Evolutionary conservation across 805 yeast species (phyloP).

Genomic region (Limtongia smithiae): DNA sequence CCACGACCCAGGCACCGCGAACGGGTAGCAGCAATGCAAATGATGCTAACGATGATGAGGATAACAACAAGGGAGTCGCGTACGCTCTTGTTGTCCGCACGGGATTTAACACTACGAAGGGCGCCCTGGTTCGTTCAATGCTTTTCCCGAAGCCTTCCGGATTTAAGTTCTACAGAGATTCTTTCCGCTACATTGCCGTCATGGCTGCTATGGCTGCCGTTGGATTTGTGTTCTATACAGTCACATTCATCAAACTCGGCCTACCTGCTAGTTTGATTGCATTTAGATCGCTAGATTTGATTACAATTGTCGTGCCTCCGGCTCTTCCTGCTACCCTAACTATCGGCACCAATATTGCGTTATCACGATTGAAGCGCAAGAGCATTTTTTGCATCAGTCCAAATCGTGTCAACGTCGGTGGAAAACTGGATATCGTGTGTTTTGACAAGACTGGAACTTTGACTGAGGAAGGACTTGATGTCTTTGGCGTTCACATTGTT

Average conservation of each 20-base stretch:
- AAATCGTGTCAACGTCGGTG: constrained; percentile 91
- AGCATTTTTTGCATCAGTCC: constrained; percentile 89
- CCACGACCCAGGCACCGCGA: too few species aligned
- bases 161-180: constrained; percentile 88
- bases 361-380: constrained; percentile 64
- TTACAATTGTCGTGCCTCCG: constrained; percentile 97
- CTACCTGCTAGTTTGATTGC: constrained; percentile 66
- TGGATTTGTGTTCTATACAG: constrained; percentile 81
- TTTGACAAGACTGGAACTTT: constrained; percentile 97
- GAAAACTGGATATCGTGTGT: constrained; percentile 83
- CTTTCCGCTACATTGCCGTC: constrained; percentile 92
- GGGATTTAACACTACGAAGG: constrained; percentile 94
- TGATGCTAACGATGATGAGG: constrained; percentile 31
- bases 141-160: constrained; percentile 92
- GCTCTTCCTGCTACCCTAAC: constrained; percentile 97
- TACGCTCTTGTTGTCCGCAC: constrained; percentile 83
- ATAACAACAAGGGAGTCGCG: constrained; percentile 62
- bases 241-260: constrained; percentile 75
- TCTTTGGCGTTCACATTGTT: constrained; percentile 56
- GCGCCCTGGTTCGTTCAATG: constrained; percentile 91
- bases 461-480: constrained; percentile 94
- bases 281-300: constrained; percentile 84
- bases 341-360: constrained; percentile 92
- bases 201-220: constrained; percentile 81
- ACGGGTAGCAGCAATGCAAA: background rate